Evolutionary conservation across 2,329 filamentous ascomycete species (phyloP).

Genomic region (Hypoxylon sp.): DNA sequence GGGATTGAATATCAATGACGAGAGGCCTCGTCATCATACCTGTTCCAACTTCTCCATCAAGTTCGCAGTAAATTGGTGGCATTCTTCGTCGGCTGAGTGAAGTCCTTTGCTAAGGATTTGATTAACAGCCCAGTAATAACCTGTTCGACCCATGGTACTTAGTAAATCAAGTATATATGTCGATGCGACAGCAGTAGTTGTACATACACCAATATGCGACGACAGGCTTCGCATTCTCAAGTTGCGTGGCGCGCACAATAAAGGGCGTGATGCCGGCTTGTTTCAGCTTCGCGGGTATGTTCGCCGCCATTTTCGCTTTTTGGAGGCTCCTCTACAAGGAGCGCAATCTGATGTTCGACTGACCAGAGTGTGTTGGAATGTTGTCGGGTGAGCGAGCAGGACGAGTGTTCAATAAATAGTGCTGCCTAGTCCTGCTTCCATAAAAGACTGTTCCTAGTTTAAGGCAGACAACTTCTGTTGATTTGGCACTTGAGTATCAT

Average conservation of each 20-base stretch:
- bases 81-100: slow-evolving; percentile 83
- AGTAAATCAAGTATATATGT: slow-evolving; percentile 23
- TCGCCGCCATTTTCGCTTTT: slow-evolving; percentile 75
- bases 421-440: slow-evolving; percentile 1
- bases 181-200: slow-evolving; percentile 44
- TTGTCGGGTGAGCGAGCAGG: not conserved
- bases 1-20: not conserved
- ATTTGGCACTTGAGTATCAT: not conserved
- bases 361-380: not conserved
- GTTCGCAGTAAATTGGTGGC: slow-evolving; percentile 82
- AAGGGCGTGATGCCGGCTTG: slow-evolving; percentile 87
- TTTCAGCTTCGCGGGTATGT: slow-evolving; percentile 80
- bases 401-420: not conserved
- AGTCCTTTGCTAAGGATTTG: slow-evolving; percentile 87
- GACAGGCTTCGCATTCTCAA: slow-evolving; percentile 87
- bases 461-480: not conserved
- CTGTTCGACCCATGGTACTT: slow-evolving; percentile 60
- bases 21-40: slow-evolving; percentile 59
- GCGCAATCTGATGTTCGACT: not conserved
- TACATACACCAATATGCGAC: slow-evolving; percentile 93
- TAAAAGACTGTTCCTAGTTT: not conserved
- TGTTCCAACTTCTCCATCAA: slow-evolving; percentile 94
- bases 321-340: not conserved
- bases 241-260: slow-evolving; percentile 84
- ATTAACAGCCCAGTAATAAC: slow-evolving; percentile 93